A percentile compares a stretch with the other conserved stretches of the same genome.
phyloP scores from a whole-genome alignment of 768 basidiomycete genomes.

The Myochromella boudieri region DNA sequence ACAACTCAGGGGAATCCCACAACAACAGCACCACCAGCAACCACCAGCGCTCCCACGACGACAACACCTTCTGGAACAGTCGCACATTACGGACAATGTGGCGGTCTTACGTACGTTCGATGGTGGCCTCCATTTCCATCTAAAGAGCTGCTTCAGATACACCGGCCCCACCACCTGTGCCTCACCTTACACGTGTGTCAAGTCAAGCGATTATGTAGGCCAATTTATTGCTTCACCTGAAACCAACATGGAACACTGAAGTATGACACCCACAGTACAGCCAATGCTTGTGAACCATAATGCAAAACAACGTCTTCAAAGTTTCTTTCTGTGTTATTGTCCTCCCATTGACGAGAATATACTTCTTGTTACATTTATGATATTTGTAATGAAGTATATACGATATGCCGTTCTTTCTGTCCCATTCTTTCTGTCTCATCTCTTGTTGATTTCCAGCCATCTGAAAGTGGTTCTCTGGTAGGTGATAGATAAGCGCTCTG shows the following conservation, averaged over 20 bases:
- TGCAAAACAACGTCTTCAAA: no score
- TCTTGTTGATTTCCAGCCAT: no score
- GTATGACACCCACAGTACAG: slow-evolving; percentile 20
- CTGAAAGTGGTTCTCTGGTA: no score
- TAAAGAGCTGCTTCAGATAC: slow-evolving; percentile 19
- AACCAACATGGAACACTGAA: not conserved
- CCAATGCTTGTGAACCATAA: no score
- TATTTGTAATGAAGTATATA: no score
- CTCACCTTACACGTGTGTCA: slow-evolving; percentile 32
- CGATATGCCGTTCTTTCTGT: no score
- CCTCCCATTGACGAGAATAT: no score
- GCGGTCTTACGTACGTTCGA: slow-evolving; percentile 30
- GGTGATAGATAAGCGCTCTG: no score
- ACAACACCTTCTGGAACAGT: slow-evolving; percentile 24
- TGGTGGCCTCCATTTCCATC: slow-evolving; percentile 1
- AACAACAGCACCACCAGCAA: slow-evolving; percentile 12
- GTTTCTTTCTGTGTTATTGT: no score
- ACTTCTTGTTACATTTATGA: no score
- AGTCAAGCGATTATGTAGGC: slow-evolving; percentile 32
- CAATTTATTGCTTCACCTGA: not conserved
- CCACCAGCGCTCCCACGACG: slow-evolving; percentile 17
- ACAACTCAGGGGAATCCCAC: slow-evolving; percentile 15
- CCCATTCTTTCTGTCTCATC: no score
- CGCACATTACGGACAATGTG: slow-evolving; percentile 40
- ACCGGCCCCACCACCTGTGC: slow-evolving; percentile 33